These are phyloP conservation scores for Colletotrichum magnum DNA, from an alignment of 2,329 filamentous ascomycete genomes.

Conservation along the genomic window DNA sequence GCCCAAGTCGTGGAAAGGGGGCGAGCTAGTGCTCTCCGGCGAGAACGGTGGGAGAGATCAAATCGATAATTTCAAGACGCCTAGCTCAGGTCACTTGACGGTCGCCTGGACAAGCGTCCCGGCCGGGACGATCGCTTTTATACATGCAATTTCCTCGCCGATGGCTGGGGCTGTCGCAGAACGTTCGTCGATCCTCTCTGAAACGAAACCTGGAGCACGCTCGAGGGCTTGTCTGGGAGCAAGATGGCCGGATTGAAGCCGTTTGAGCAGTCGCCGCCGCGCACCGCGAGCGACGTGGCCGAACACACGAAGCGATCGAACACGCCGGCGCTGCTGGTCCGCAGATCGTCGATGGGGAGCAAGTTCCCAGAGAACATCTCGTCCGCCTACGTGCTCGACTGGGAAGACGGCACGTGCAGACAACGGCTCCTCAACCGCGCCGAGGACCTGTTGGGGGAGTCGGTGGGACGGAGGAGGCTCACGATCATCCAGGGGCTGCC, in stretches of 20 bases:
- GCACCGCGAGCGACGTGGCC: slow-evolving; percentile 28
- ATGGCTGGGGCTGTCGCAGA: neutral
- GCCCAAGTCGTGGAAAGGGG: slow-evolving; percentile 20
- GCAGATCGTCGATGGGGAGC: slow-evolving; percentile 32
- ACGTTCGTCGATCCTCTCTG: neutral
- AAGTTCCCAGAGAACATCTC: slow-evolving; percentile 35
- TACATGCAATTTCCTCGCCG: slow-evolving; percentile 17
- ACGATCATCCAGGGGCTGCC: slow-evolving; percentile 37
- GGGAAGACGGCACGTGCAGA: slow-evolving; percentile 30
- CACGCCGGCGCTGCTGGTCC: slow-evolving; percentile 34
- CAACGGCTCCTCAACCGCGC: slow-evolving; percentile 35
- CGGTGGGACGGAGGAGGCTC: slow-evolving; percentile 37
- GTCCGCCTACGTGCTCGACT: slow-evolving; percentile 37
- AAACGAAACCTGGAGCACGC: neutral
- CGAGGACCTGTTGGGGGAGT: slow-evolving; percentile 33
- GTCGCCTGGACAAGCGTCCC: slow-evolving; percentile 7
- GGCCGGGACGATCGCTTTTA: slow-evolving; percentile 11
- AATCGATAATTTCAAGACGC: slow-evolving; percentile 14
- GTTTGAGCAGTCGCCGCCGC: slow-evolving; percentile 33
- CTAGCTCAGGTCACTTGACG: slow-evolving; percentile 38
- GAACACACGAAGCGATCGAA: slow-evolving; percentile 38
- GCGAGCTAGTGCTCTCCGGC: slow-evolving; percentile 17
- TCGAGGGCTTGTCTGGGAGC: neutral
- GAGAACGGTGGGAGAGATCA: slow-evolving; percentile 28
- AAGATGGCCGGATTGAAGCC: slow-evolving; percentile 22